These are phyloP conservation scores for Wilcoxina mikolae DNA, from an alignment of 495 filamentous ascomycete species.

Conservation along the genomic window DNA sequence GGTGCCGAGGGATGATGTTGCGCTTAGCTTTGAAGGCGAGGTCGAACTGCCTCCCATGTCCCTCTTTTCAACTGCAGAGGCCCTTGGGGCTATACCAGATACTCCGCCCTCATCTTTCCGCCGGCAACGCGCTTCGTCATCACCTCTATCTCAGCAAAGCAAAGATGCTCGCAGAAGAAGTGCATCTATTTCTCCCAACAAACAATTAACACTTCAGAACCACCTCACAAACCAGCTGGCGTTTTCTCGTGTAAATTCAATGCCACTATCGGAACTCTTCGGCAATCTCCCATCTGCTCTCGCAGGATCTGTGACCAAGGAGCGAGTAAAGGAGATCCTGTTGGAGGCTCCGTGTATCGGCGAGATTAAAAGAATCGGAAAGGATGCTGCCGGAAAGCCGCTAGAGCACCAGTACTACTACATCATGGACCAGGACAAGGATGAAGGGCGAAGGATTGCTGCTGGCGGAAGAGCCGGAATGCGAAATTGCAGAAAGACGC, in stretches of 20 bases:
- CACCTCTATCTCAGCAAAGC: slow-evolving; percentile 14
- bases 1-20: slow-evolving; percentile 16
- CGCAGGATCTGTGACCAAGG: slow-evolving; percentile 37
- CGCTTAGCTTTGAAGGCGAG: slow-evolving; percentile 7
- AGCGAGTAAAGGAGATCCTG: slow-evolving; percentile 54
- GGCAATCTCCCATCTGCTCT: slow-evolving; percentile 63
- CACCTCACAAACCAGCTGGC: slow-evolving; percentile 90
- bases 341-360: slow-evolving; percentile 63
- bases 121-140: slow-evolving; percentile 9
- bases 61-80: slow-evolving; percentile 21
- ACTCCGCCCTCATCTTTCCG: slow-evolving; percentile 14
- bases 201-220: slow-evolving; percentile 42
- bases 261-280: slow-evolving; percentile 74
- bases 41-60: background rate
- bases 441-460: slow-evolving; percentile 63
- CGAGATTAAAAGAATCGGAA: slow-evolving; percentile 76
- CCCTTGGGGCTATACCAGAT: slow-evolving; percentile 14
- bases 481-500: slow-evolving; percentile 76
- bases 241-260: slow-evolving; percentile 88
- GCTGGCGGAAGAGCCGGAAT: slow-evolving; percentile 79
- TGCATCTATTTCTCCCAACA: slow-evolving; percentile 30
- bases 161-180: slow-evolving; percentile 28
- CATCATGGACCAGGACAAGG: slow-evolving; percentile 73
- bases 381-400: slow-evolving; percentile 86
- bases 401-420: slow-evolving; percentile 97